These are phyloP conservation scores for Xylaria scruposa DNA, from an alignment of 495 filamentous ascomycete genomes.

Conservation along the genomic window DNA sequence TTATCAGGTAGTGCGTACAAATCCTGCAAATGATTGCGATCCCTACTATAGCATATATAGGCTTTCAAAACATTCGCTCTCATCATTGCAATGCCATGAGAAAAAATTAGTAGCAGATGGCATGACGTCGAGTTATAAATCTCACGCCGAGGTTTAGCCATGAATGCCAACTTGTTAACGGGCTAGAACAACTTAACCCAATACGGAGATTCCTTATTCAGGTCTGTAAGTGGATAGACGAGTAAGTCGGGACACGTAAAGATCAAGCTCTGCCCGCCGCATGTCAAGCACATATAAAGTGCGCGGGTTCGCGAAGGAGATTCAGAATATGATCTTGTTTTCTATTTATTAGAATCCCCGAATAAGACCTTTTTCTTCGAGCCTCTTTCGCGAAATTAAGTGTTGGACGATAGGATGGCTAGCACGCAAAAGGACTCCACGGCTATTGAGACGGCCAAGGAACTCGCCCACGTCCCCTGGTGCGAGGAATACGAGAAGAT, in stretches of 20 bases:
- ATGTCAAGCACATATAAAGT: background rate
- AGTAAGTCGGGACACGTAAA: slow-evolving; percentile 8
- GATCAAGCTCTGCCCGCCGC: background rate
- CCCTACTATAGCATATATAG: background rate
- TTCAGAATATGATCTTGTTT: background rate
- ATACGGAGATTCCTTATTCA: slow-evolving; percentile 25
- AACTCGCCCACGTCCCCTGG: slow-evolving; percentile 49
- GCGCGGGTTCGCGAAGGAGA: too few species aligned
- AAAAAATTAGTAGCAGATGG: slow-evolving; percentile 7
- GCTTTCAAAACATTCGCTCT: background rate
- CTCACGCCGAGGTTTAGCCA: slow-evolving; percentile 14
- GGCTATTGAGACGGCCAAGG: slow-evolving; percentile 52
- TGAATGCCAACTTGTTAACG: background rate
- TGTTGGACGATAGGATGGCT: slow-evolving; percentile 40
- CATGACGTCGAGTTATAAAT: background rate
- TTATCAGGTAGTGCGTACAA: background rate
- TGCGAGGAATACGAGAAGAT: slow-evolving; percentile 62
- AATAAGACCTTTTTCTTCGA: background rate
- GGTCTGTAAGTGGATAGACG: background rate
- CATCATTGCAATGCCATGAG: too few species aligned
- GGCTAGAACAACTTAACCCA: background rate
- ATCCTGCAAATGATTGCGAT: background rate
- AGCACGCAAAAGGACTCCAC: slow-evolving; percentile 51
- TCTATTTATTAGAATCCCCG: background rate
- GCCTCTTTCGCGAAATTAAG: background rate